Evolutionary conservation across 768 basidiomycete genomes (phyloP).

Genomic region (Clitopilus hobsonii): DNA sequence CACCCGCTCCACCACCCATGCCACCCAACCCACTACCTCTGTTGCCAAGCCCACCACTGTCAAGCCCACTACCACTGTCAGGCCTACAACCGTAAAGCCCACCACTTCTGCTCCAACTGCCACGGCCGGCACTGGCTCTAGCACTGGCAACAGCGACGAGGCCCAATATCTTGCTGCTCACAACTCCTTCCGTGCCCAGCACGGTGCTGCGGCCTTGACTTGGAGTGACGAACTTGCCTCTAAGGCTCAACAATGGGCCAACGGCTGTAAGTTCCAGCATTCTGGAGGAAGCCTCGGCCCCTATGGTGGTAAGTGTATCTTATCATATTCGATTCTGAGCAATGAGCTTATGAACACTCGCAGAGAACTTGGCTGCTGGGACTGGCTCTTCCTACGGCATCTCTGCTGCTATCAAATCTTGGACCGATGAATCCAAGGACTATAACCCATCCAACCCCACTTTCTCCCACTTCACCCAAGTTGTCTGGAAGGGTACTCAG

Average conservation of each 20-base stretch:
- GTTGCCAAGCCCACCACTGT: constrained; percentile 11
- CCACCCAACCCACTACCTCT: constrained; percentile 9
- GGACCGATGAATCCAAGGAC: constrained; percentile 57
- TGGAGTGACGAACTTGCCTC: constrained; percentile 59
- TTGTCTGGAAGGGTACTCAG: constrained; percentile 68
- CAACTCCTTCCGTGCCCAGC: constrained; percentile 56
- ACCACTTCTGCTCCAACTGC: constrained; percentile 11
- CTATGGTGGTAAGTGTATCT: constrained; percentile 47
- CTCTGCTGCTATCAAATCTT: constrained; percentile 44
- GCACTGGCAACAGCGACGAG: constrained; percentile 35
- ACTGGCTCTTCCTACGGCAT: constrained; percentile 52
- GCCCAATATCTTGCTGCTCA: constrained; percentile 55
- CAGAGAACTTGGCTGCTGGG: constrained; percentile 75
- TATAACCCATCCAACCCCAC: constrained; percentile 55
- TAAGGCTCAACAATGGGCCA: constrained; percentile 69
- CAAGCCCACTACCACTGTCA: constrained; percentile 8
- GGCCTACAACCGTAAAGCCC: constrained; percentile 12
- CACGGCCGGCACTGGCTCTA: constrained; percentile 7
- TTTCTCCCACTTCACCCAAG: constrained; percentile 69
- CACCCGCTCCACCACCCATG: constrained; percentile 2
- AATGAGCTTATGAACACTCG: background rate
- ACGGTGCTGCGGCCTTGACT: constrained; percentile 58
- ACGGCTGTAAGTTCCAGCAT: constrained; percentile 64
- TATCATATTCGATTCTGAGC: background rate
- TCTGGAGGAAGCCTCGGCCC: constrained; percentile 61